These are phyloP conservation scores for Ophiostoma sp. DNA, from an alignment of 2,329 filamentous ascomycete species.

Conservation along the genomic window DNA sequence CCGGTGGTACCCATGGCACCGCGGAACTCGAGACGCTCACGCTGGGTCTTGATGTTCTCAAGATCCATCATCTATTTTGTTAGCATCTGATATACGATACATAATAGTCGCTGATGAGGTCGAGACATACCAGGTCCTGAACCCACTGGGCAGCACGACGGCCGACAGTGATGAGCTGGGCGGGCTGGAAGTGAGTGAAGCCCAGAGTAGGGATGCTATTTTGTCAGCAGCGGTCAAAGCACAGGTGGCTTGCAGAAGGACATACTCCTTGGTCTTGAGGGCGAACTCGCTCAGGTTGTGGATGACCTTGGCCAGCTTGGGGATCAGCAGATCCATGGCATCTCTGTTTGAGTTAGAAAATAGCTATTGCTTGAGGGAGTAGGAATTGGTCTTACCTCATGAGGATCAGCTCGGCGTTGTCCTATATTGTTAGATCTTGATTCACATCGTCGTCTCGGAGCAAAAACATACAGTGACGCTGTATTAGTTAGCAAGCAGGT, in stretches of 20 bases:
- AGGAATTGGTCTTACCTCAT: constrained; percentile 39
- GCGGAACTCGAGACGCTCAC: constrained; percentile 66
- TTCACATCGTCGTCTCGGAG: background rate
- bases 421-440: constrained; percentile 32
- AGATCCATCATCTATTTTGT: constrained; percentile 53
- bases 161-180: constrained; percentile 58
- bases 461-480: constrained; percentile 19
- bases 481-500: constrained; percentile 14
- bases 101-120: no score
- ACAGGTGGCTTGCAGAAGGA: background rate
- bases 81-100: background rate
- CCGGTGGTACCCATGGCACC: constrained; percentile 48
- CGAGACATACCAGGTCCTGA: constrained; percentile 57
- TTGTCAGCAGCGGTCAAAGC: background rate
- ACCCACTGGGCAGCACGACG: constrained; percentile 66
- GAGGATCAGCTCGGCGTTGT: constrained; percentile 74
- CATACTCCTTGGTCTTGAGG: constrained; percentile 40
- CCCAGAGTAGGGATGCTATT: constrained; percentile 33
- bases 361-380: background rate
- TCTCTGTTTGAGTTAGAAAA: constrained; percentile 40
- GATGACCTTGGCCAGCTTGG: constrained; percentile 74
- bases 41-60: constrained; percentile 63
- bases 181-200: constrained; percentile 63
- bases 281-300: constrained; percentile 69
- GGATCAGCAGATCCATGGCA: constrained; percentile 68